Conservation (phyloP, 257 asterid genomes). For the Solanum megistacrolobum region DNA sequence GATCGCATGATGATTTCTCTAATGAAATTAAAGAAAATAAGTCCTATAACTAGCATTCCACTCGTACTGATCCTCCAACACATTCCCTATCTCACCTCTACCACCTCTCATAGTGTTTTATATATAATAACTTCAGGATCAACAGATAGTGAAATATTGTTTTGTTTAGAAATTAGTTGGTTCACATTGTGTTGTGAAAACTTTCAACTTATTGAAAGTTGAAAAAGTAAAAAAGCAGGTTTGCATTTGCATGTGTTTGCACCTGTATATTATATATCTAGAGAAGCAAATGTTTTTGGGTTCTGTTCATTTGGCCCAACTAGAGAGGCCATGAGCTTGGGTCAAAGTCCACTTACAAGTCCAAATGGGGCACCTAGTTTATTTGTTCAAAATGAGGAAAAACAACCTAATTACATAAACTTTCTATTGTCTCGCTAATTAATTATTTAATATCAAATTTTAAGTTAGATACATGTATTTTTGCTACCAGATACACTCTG, state of each 20-base stretch:
- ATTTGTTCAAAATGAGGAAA: neutral
- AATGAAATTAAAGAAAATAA: too few species aligned
- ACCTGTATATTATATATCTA: neutral
- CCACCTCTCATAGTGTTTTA: neutral
- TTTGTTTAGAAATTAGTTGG: too few species aligned
- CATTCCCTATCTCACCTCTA: neutral
- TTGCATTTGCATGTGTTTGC: too few species aligned
- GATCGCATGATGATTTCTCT: neutral
- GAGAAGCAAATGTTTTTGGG: neutral
- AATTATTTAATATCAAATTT: too few species aligned
- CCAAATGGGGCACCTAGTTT: neutral
- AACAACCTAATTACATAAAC: neutral
- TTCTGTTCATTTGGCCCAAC: neutral
- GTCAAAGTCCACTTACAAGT: neutral
- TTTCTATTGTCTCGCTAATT: too few species aligned
- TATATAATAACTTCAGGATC: neutral
- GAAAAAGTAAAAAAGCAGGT: too few species aligned
- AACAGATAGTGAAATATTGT: too few species aligned
- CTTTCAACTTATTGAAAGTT: too few species aligned
- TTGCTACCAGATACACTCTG: too few species aligned
- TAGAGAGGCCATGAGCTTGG: neutral
- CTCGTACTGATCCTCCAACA: neutral
- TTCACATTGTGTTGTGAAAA: too few species aligned
- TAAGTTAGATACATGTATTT: too few species aligned
- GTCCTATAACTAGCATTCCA: neutral